A percentile compares a stretch with the other conserved stretches of the same genome.
These are phyloP conservation scores for Tephrocybe rancida DNA, from an alignment of 768 basidiomycete species.

Conservation along the genomic window DNA sequence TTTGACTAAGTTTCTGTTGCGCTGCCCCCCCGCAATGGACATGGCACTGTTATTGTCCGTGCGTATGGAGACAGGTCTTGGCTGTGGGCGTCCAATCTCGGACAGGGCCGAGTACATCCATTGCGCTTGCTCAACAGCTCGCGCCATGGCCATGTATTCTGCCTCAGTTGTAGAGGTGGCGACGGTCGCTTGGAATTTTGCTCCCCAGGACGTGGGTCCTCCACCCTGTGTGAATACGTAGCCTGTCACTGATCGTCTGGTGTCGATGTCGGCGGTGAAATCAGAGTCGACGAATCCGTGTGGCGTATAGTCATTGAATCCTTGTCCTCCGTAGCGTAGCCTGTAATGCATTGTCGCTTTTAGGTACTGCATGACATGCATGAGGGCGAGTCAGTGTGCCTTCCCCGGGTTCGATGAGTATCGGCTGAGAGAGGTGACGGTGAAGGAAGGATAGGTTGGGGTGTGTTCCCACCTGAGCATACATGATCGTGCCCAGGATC, in stretches of 20 bases:
- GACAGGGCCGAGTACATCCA: not conserved
- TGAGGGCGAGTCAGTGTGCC: conserved; percentile 38
- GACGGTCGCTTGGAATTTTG: not conserved
- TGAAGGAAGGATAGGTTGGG: conserved; percentile 28
- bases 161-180: not conserved
- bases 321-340: conserved; percentile 13
- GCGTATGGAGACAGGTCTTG: not conserved
- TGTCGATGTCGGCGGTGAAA: conserved; percentile 17
- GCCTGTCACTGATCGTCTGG: not conserved
- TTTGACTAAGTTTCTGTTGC: not conserved
- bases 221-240: not conserved
- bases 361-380: conserved; percentile 36
- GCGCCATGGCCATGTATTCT: not conserved
- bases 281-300: conserved; percentile 25
- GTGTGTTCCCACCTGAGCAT: not conserved
- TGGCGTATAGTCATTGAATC: not conserved
- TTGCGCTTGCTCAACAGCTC: not conserved
- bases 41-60: not conserved
- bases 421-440: conserved; percentile 20
- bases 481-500: not conserved
- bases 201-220: not conserved
- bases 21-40: not conserved
- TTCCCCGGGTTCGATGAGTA: conserved; percentile 26
- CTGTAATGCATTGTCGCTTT: conserved; percentile 29
- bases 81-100: not conserved